Evolutionary conservation across 352 stramenopile genomes (phyloP).

Genomic region (Phytopythium montanum): DNA sequence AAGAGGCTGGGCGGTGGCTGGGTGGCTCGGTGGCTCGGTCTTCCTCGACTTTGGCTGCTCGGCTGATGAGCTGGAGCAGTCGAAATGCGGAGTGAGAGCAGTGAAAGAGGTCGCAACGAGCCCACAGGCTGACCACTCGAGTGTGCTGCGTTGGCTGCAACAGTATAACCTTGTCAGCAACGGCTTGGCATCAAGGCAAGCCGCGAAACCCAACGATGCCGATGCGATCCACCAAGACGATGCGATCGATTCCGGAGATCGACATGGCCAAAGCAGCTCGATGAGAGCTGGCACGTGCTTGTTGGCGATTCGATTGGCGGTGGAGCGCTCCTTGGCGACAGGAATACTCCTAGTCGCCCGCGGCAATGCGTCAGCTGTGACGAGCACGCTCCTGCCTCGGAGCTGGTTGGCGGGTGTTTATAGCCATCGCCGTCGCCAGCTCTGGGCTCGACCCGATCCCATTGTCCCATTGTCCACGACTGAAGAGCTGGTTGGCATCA

Average conservation of each 20-base stretch:
- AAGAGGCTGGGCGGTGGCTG: neutral
- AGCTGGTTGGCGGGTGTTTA: neutral
- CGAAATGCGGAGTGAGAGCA: constrained; percentile 20
- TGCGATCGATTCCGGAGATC: neutral
- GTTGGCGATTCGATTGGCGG: neutral
- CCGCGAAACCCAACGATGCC: neutral
- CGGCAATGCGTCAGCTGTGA: neutral
- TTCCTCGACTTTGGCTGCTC: constrained; percentile 3
- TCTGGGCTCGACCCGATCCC: neutral
- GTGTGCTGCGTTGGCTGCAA: neutral
- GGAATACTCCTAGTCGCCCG: neutral
- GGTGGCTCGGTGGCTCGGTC: neutral
- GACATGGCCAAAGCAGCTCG: neutral
- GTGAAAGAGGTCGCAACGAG: neutral
- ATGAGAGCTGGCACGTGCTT: neutral
- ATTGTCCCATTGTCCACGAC: neutral
- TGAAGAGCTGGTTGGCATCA: neutral
- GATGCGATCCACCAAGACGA: neutral
- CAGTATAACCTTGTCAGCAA: neutral
- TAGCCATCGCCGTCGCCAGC: neutral
- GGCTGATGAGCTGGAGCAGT: constrained; percentile 15
- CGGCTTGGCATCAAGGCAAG: neutral
- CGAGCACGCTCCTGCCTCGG: constrained; percentile 5
- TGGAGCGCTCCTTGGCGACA: neutral
- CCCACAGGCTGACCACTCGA: no score